Evolutionary conservation across 257 asterid species (phyloP), one percentile per base, ranked within the genome.

Genomic region (Voacanga thouarsii): DNA sequence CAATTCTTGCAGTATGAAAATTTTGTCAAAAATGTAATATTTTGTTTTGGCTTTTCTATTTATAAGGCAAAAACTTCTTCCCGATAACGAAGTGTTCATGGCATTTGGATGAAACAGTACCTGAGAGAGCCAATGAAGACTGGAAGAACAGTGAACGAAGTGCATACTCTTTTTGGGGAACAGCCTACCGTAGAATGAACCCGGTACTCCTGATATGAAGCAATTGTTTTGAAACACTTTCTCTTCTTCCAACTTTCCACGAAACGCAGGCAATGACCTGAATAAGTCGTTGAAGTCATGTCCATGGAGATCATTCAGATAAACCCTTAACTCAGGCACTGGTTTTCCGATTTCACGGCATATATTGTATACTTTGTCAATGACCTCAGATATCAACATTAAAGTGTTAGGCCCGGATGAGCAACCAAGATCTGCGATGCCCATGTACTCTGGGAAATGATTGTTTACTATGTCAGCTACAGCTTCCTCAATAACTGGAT

Each of bases 371-470:
- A 90, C 73, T 23, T 80, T 47, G 28, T 85, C 57, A 23, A 90
- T 86, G 0, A 93, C 82, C 49, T 77, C 75, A 0, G 83, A 77
- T 24, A 88, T 44, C 0, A 84, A 88, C 50, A 69, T 69, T 30
- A 90, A 70, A 4, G 92, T 76, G 86, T 91, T 93, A 0, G 97
- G 92, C 12, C 97, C 97, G 0, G 97, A 87, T 0, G 97, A 89
- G 72, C 97, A 92, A 0, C 97, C 97, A 10, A 92, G 74, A 77
- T 92, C 97, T 0, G 92, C 94, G 45, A 92, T 84, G 0, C 92
- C 92, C 82, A 91, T 84, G 66, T 88, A 87, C 45, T 64, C 77
- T 0, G 84, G 87, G 24, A 37, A 60, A 18, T 83, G 75, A 15
- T 64, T 84, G 45, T 43, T 57, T 53, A 91, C 1, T 11, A 77